These are phyloP conservation scores for Xylaria grammica DNA, from an alignment of 495 filamentous ascomycete genomes.

Conservation along the genomic window DNA sequence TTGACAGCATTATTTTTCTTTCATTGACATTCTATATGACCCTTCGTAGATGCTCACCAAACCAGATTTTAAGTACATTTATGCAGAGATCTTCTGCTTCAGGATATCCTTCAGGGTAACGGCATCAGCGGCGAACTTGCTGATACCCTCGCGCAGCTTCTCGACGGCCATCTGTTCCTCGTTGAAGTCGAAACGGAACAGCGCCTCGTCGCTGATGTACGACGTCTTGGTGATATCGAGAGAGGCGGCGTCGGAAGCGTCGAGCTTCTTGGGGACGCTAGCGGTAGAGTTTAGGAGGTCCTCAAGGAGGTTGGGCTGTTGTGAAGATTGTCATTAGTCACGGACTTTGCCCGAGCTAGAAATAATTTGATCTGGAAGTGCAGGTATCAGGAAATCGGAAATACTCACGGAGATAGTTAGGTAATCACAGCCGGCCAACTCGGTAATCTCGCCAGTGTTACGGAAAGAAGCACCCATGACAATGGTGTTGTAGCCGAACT, in stretches of 20 bases:
- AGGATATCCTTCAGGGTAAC: conserved; percentile 91
- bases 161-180: conserved; percentile 98
- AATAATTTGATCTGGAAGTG: neutral
- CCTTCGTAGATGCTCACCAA: neutral
- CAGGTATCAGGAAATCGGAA: neutral
- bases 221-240: conserved; percentile 84
- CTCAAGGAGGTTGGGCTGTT: conserved; percentile 88
- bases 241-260: conserved; percentile 63
- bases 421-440: conserved; percentile 98
- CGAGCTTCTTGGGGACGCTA: conserved; percentile 90
- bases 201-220: conserved; percentile 87
- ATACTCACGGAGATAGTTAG: conserved; percentile 88
- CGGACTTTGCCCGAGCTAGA: neutral
- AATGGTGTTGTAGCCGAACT: conserved; percentile 96
- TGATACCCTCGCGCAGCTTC: conserved; percentile 98
- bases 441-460: conserved; percentile 93
- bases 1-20: neutral
- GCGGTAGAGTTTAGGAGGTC: conserved; percentile 82
- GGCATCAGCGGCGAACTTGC: conserved; percentile 97
- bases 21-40: neutral
- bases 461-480: conserved; percentile 99
- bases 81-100: conserved; percentile 73
- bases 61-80: conserved; percentile 7
- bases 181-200: conserved; percentile 99
- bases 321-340: conserved; percentile 23